These are phyloP conservation scores for Pulveroboletus sp. DNA, from an alignment of 768 basidiomycete genomes.

Conservation along the genomic window DNA sequence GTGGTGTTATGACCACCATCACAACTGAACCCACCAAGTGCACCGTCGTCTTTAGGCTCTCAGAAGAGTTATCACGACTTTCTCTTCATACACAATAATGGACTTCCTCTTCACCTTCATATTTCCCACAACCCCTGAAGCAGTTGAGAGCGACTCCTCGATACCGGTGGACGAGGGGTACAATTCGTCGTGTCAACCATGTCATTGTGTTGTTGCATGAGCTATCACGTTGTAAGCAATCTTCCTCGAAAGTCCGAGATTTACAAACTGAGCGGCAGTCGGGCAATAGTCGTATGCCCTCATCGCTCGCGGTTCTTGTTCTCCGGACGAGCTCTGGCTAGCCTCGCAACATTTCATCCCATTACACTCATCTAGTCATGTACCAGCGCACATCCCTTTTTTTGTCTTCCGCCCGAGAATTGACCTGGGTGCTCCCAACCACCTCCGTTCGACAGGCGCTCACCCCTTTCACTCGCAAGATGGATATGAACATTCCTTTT, in stretches of 20 bases:
- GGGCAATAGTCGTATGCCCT: not conserved
- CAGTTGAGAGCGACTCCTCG: slow-evolving; percentile 1
- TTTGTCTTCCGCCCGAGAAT: slow-evolving; percentile 7
- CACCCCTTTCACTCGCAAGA: slow-evolving; percentile 12
- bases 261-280: not conserved
- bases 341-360: slow-evolving; percentile 1
- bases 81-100: slow-evolving; percentile 13
- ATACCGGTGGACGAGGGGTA: slow-evolving; percentile 11
- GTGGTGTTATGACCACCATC: not conserved
- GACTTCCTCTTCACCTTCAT: slow-evolving; percentile 11
- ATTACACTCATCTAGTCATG: not conserved
- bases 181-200: not conserved
- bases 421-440: slow-evolving; percentile 4
- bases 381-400: slow-evolving; percentile 2
- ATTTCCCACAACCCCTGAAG: not conserved
- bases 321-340: not conserved
- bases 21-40: slow-evolving; percentile 2
- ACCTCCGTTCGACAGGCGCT: slow-evolving; percentile 19
- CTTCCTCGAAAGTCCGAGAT: not conserved
- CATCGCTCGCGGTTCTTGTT: not conserved
- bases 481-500: slow-evolving; percentile 18
- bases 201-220: slow-evolving; percentile 22
- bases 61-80: not conserved
- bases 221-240: not conserved
- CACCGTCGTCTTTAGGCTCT: slow-evolving; percentile 9